Conservation (phyloP, 2,329 filamentous ascomycete genomes). For the Cordyceps militaris region DNA sequence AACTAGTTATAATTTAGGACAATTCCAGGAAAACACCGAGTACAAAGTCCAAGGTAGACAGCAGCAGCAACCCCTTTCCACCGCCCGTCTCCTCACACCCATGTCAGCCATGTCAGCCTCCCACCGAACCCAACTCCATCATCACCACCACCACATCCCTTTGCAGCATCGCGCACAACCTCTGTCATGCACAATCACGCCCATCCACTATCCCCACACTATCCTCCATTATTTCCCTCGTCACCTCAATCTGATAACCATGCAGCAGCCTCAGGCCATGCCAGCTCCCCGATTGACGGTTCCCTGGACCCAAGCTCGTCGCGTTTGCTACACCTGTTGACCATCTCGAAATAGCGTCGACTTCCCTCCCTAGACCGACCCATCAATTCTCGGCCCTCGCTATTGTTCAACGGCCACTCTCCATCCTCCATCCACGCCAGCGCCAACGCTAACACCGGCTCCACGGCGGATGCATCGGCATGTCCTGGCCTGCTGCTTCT, state of each 20-base stretch:
- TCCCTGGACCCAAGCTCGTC: background rate
- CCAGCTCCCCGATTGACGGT: background rate
- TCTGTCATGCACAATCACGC: background rate
- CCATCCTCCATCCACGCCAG: background rate
- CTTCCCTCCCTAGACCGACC: background rate
- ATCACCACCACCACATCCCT: background rate
- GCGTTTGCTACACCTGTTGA: background rate
- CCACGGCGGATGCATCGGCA: constrained; percentile 1
- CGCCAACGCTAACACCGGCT: background rate
- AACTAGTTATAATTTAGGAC: no score
- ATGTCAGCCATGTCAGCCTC: background rate
- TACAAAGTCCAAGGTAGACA: no score
- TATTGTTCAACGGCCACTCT: background rate
- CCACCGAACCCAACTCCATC: background rate
- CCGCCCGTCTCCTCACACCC: no score
- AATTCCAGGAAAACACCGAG: no score
- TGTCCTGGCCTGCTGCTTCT: background rate
- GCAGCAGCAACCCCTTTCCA: no score
- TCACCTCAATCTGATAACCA: background rate
- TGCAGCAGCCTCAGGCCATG: background rate
- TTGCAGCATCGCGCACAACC: background rate
- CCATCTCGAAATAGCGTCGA: background rate
- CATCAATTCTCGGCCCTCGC: background rate
- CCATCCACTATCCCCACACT: background rate
- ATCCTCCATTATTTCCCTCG: background rate